Conservation (phyloP, 352 stramenopile species). For the Pythium folliculosum region DNA sequence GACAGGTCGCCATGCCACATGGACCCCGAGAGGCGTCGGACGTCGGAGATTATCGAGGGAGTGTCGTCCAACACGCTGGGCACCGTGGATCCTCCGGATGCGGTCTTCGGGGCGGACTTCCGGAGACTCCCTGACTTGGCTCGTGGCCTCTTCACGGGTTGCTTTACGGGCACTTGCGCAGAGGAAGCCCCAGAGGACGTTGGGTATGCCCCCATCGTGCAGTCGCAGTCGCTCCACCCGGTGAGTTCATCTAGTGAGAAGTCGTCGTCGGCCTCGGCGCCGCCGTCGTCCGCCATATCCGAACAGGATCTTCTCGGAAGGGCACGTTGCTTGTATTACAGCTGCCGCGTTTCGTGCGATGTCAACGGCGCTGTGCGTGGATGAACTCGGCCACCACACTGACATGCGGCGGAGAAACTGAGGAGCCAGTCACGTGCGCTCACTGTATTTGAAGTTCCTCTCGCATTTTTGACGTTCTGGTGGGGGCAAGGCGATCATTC, state of each 20-base stretch:
- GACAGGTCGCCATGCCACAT: neutral
- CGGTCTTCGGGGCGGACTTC: neutral
- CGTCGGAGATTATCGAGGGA: no score
- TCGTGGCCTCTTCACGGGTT: neutral
- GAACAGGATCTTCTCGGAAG: neutral
- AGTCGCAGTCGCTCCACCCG: slow-evolving; percentile 16
- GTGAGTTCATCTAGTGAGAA: slow-evolving; percentile 6
- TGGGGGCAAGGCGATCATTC: neutral
- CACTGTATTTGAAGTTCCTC: neutral
- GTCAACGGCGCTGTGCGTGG: neutral
- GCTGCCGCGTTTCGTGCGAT: no score
- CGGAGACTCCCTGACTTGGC: neutral
- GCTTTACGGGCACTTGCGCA: neutral
- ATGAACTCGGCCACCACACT: neutral
- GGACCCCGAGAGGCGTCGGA: neutral
- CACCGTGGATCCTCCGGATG: neutral
- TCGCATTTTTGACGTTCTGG: neutral
- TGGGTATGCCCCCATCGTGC: neutral
- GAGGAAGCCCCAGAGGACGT: no score
- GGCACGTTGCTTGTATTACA: no score
- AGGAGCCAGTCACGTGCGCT: neutral
- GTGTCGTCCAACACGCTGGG: no score
- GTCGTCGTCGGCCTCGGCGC: neutral
- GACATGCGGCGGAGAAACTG: no score
- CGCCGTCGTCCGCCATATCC: neutral